phyloP scores from a whole-genome alignment of 805 yeast genomes.

The Alloascoidea hylecoeti region DNA sequence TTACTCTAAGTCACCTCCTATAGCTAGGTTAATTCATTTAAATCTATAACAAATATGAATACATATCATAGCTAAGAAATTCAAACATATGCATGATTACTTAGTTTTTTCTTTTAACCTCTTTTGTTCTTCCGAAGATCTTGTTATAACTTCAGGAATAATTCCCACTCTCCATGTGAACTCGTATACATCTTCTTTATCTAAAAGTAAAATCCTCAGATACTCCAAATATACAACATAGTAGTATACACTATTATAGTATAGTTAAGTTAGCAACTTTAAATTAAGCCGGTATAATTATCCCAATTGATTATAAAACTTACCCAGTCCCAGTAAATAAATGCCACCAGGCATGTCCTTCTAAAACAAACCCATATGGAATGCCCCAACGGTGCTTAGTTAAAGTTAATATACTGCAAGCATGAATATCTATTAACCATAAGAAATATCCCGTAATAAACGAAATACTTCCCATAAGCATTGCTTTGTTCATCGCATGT shows the following conservation, averaged over 20 bases:
- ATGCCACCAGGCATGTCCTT: constrained; percentile 99
- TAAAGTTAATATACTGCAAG: constrained; percentile 45
- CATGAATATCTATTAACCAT: constrained; percentile 84
- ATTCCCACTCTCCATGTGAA: constrained; percentile 45
- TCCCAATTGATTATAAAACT: constrained; percentile 2
- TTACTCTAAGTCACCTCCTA: too few species aligned
- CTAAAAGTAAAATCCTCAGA: constrained; percentile 50
- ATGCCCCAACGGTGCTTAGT: constrained; percentile 56
- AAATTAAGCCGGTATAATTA: constrained; percentile 3
- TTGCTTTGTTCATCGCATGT: constrained; percentile 35
- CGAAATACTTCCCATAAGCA: constrained; percentile 42
- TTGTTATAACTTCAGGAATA: constrained; percentile 35
- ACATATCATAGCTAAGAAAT: too few species aligned
- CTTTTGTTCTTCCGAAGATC: too few species aligned
- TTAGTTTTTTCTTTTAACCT: too few species aligned
- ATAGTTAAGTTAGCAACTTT: constrained; percentile 12
- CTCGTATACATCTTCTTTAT: constrained; percentile 37
- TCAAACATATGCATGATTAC: too few species aligned
- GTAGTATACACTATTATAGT: constrained; percentile 83
- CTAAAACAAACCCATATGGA: constrained; percentile 77
- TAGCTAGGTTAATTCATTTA: too few species aligned
- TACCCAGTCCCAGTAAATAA: constrained; percentile 32
- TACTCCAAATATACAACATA: constrained; percentile 72
- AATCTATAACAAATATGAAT: too few species aligned
- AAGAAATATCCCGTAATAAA: constrained; percentile 66